Base-by-base conservation (phyloP, 1,284 basidiomycete genomes). In the Cutaneotrichosporon sp. region DNA sequence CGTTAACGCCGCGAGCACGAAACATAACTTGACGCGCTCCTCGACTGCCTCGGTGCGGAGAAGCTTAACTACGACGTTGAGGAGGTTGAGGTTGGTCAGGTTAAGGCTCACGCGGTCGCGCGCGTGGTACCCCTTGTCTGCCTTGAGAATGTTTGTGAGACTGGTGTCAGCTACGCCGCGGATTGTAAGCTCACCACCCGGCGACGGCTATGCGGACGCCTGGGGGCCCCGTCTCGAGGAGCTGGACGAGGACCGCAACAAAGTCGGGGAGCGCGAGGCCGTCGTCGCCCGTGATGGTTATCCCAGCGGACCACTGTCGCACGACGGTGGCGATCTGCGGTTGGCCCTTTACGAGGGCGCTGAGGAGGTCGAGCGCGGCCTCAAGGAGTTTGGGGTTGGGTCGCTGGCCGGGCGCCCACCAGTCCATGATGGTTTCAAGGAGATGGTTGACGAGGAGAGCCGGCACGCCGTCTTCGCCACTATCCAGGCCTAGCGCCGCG, bases 1-100 rank as follows among this genome's bases (percentile, higher is more conserved):
- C 1, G 88, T 82, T 0, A 92, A 78, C 49, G 83, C 77, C 47
- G 83, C 89, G 0, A 91, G 71, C 8, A 84, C 80, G 63, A 85
- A 86, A 66, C 86, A 89, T 0, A 86, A 50, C 56, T 67, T 70
- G 55, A 69, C 60, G 33, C 63, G 55, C 34, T 72, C 69, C 48
- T 72, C 69, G 18, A 61, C 35, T 1, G 54, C 59, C 42, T 71
- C 69, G 7, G 58, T 60, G 21, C 61, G 52, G 10, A 73, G 37
- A 9, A 73, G 58, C 48, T 62, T 62, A 37, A 59, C 55, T 14
- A 70, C 56, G 8, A 63, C 64, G 22, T 63, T 56, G 14, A 73
- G 50, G 10, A 70, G 47, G 34, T 55, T 51, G 33, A 41, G 39
- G 14, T 59, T 59, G 5, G 51, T 59, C 18, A 53, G 41, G 18